Conservation (phyloP, 805 yeast genomes). For the Sugiyamaella lignohabitans region DNA sequence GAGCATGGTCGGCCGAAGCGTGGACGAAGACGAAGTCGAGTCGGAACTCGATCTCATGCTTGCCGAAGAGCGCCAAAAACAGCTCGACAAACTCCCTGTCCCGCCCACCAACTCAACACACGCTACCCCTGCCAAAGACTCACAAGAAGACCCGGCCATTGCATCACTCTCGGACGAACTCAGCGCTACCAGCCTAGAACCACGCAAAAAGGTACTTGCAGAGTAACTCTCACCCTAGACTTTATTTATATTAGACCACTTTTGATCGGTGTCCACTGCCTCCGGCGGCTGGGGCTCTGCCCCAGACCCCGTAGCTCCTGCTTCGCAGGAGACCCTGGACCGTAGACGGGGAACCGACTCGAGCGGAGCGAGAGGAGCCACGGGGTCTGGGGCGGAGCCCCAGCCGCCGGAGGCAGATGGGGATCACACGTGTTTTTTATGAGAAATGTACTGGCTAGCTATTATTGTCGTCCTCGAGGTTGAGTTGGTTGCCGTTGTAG, state of each 20-base stretch:
- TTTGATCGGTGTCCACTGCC: too few relatives aligned
- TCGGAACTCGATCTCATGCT: constrained; percentile 35
- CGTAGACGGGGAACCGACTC: too few relatives aligned
- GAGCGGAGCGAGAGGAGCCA: too few relatives aligned
- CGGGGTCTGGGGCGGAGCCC: too few relatives aligned
- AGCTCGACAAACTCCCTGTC: constrained; percentile 3
- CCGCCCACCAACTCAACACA: constrained; percentile 4
- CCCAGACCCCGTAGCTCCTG: not conserved
- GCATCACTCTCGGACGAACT: too few relatives aligned
- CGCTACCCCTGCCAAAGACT: not conserved
- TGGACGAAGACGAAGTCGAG: constrained; percentile 34
- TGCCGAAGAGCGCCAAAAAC: constrained; percentile 22
- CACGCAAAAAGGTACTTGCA: too few relatives aligned
- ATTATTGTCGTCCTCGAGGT: constrained; percentile 43
- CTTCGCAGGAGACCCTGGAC: too few relatives aligned
- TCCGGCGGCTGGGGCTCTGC: constrained; percentile 1
- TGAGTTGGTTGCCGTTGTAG: constrained; percentile 52
- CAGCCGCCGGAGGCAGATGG: too few relatives aligned
- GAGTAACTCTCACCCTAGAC: not conserved
- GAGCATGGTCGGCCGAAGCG: constrained; percentile 26
- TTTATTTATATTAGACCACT: too few relatives aligned
- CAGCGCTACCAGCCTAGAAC: too few relatives aligned
- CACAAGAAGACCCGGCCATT: not conserved
- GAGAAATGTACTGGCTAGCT: too few relatives aligned
- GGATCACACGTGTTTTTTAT: not conserved